Base-by-base conservation (phyloP, 148 eudicot species). In the Heliamphora exappendiculata region DNA sequence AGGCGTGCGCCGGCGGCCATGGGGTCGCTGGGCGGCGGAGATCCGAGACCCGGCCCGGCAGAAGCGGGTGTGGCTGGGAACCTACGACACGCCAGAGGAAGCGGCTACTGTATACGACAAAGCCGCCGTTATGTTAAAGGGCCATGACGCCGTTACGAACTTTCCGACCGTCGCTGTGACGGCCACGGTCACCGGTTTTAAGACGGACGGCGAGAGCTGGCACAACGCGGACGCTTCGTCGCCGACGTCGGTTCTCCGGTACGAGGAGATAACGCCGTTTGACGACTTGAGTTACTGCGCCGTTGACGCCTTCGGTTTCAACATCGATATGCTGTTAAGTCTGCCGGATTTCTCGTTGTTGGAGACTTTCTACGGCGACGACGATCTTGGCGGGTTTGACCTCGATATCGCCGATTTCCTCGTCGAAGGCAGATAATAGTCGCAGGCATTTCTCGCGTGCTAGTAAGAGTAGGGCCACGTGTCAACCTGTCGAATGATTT, bases 11-110 rank as follows among this genome's bases (percentile, higher is more conserved):
- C 80, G 36, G 69, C 74, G 89, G 53, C 87, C 87, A 10, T 87
- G 89, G 89, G 89, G 89, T 7, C 67, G 82, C 5, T 87, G 81
- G 80, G 89, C 85, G 1, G 87, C 87, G 19, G 89, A 87, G 85
- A 87, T 87, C 57, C 89, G 89, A 2, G 89, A 87, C 70, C 85
- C 87, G 81, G n/a, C 70, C 44, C 55, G 47, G 26, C 14, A 82
- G 5, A 87, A 87, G 66, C 79, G 89, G 79, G 71, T 87, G 8
- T 87, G 89, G 89, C 81, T 87, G 1, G 89, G 89, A 11, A 87
- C 89, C 2, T 87, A 67, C 67, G 85, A 87, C 69, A 82, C 89
- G 16, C 78, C 89, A 0, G 89, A 87, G 51, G 89, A 87, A 59
- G 89, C 89, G 6, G 89, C 89, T 7, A 7, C 63, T 1, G 87